phyloP scores from a whole-genome alignment of 2,329 filamentous ascomycete species.

The Scytalidium lignicola region DNA sequence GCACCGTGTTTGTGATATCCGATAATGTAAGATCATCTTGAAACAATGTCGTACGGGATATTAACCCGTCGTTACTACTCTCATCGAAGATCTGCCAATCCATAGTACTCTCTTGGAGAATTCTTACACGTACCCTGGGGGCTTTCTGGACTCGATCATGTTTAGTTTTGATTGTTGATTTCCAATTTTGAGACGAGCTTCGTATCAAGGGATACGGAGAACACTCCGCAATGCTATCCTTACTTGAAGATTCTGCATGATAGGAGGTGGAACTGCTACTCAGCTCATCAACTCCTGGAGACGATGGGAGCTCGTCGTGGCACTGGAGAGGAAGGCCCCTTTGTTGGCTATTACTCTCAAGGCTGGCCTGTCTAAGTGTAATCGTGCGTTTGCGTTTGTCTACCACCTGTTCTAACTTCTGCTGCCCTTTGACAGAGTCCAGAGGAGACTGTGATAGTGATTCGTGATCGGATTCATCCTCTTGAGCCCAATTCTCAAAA shows the following conservation, averaged over 20 bases:
- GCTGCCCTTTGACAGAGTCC: not conserved
- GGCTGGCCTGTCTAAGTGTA: not conserved
- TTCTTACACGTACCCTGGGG: not conserved
- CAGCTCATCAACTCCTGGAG: not conserved
- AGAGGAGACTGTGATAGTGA: slow-evolving; percentile 15
- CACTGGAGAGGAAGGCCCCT: not conserved
- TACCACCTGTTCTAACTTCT: too few relatives aligned
- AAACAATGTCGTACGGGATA: slow-evolving; percentile 16
- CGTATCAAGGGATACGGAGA: not conserved
- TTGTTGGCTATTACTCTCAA: not conserved
- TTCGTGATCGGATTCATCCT: slow-evolving; percentile 12
- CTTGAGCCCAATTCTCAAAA: slow-evolving; percentile 11
- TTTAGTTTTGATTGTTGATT: not conserved
- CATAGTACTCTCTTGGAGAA: not conserved
- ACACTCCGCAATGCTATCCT: not conserved
- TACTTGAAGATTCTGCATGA: not conserved
- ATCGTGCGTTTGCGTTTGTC: too few relatives aligned
- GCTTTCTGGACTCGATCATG: not conserved
- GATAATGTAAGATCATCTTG: slow-evolving; percentile 8
- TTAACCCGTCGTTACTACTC: slow-evolving; percentile 27
- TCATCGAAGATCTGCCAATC: slow-evolving; percentile 13
- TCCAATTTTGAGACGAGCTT: not conserved
- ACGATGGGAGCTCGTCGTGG: not conserved
- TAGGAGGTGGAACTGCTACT: not conserved
- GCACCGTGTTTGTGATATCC: slow-evolving; percentile 12